These are phyloP conservation scores for Fusarium staphyleae DNA, from an alignment of 2,329 filamentous ascomycete species.

Conservation along the genomic window DNA sequence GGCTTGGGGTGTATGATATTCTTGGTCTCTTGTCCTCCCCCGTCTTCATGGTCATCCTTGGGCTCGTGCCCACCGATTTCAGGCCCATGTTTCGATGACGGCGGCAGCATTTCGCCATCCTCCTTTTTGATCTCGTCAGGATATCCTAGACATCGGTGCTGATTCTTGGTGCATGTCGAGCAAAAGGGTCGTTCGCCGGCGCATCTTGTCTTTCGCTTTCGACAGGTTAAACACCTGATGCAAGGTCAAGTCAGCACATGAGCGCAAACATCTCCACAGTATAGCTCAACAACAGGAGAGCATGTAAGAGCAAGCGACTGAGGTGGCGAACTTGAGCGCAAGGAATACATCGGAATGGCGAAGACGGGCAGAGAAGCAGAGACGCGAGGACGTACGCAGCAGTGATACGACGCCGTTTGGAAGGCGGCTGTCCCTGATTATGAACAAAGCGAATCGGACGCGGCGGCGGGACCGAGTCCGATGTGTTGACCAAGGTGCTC, in stretches of 20 bases:
- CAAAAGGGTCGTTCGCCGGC: slow-evolving; percentile 76
- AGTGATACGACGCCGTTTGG: slow-evolving; percentile 79
- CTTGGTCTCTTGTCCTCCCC: slow-evolving; percentile 47
- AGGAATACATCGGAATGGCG: too few species aligned
- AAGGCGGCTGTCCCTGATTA: slow-evolving; percentile 80
- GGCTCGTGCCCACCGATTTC: slow-evolving; percentile 40
- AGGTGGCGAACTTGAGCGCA: background rate
- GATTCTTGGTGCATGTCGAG: slow-evolving; percentile 75
- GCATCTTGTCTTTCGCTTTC: slow-evolving; percentile 78
- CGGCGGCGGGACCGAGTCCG: slow-evolving; percentile 50
- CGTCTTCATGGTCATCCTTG: slow-evolving; percentile 44
- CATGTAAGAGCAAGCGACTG: background rate
- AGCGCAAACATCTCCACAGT: background rate
- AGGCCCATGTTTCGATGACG: slow-evolving; percentile 13
- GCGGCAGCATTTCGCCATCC: slow-evolving; percentile 37
- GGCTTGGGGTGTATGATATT: slow-evolving; percentile 16
- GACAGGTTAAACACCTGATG: slow-evolving; percentile 58
- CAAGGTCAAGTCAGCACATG: slow-evolving; percentile 27
- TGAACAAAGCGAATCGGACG: slow-evolving; percentile 81
- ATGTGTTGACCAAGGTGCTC: slow-evolving; percentile 54
- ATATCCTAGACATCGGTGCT: slow-evolving; percentile 74
- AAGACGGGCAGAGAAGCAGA: background rate
- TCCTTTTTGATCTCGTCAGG: slow-evolving; percentile 60
- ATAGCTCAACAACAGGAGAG: background rate
- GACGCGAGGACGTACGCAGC: slow-evolving; percentile 67